Conservation (phyloP, 495 filamentous ascomycete species). For the Penicillium robsamsonii region DNA sequence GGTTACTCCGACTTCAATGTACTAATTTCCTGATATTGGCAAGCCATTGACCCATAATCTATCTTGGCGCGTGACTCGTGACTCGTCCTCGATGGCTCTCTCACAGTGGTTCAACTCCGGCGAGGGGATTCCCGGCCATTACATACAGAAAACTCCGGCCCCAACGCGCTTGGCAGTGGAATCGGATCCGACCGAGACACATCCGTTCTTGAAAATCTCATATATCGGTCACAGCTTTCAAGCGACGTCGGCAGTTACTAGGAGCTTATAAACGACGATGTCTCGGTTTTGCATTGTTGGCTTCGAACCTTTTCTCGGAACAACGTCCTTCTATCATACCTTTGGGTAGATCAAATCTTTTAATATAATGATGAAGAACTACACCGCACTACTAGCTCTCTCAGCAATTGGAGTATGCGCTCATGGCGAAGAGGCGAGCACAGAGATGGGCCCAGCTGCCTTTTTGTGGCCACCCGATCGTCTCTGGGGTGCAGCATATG, state of each 20-base stretch:
- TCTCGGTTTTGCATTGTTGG: not conserved
- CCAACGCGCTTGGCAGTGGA: not conserved
- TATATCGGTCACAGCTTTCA: not conserved
- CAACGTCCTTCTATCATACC: not conserved
- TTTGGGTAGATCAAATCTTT: not conserved
- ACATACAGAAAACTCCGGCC: not conserved
- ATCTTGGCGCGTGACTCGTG: not conserved
- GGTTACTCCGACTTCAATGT: not conserved
- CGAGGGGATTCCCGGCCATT: not conserved
- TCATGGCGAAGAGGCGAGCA: slow-evolving; percentile 11
- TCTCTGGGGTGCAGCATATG: slow-evolving; percentile 41
- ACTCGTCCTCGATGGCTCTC: not conserved
- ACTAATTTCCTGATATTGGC: not conserved
- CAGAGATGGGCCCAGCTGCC: slow-evolving; percentile 52
- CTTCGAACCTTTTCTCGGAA: not conserved
- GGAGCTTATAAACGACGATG: not conserved
- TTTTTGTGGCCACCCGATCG: slow-evolving; percentile 54
- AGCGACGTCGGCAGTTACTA: not conserved
- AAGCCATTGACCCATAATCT: not conserved
- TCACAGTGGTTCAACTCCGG: not conserved
- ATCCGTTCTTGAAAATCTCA: not conserved
- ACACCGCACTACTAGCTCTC: slow-evolving; percentile 11
- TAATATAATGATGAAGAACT: slow-evolving; percentile 7
- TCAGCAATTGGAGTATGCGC: slow-evolving; percentile 3
- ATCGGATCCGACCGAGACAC: not conserved